Conservation (phyloP, 2,329 filamentous ascomycete genomes). For the Cladosporium oxysporum region DNA sequence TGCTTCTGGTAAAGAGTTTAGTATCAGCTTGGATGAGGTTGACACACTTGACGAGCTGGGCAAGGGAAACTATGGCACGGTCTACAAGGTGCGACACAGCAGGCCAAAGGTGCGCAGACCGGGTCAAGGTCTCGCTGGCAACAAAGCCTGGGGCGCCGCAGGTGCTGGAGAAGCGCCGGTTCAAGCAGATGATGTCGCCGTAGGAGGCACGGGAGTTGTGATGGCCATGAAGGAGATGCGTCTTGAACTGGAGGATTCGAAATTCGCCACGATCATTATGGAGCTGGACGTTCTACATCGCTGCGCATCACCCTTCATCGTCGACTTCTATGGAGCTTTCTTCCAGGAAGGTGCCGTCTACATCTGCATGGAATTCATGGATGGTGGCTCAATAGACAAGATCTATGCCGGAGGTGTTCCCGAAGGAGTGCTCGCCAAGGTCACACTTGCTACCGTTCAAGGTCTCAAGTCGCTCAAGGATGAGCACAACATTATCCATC, state of each 20-base stretch:
- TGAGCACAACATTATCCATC: constrained; percentile 98
- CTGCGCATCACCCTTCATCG: constrained; percentile 92
- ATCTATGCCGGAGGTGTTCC: constrained; percentile 88
- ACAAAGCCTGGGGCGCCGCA: constrained; percentile 48
- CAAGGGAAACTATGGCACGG: constrained; percentile 97
- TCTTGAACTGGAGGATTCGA: constrained; percentile 91
- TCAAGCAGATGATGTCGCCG: constrained; percentile 29
- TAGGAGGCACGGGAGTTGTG: constrained; percentile 66
- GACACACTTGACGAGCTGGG: constrained; percentile 90
- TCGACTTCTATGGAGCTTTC: constrained; percentile 98
- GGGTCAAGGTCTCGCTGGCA: constrained; percentile 62
- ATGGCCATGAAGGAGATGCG: constrained; percentile 99
- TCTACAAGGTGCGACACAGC: constrained; percentile 92
- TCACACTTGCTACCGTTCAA: constrained; percentile 85
- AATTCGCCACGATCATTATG: constrained; percentile 96
- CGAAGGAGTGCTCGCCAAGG: constrained; percentile 83
- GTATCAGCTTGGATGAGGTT: constrained; percentile 92
- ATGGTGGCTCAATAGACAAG: constrained; percentile 96
- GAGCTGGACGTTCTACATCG: constrained; percentile 95
- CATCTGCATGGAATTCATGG: constrained; percentile 99
- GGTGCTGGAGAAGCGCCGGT: constrained; percentile 26
- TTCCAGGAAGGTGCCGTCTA: constrained; percentile 99
- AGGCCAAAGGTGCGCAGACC: constrained; percentile 65
- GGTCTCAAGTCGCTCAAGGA: constrained; percentile 93
- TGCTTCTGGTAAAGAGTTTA: constrained; percentile 83